Evolutionary conservation across 805 yeast genomes (phyloP).

Genomic region (Saccharomyces mikatae): DNA sequence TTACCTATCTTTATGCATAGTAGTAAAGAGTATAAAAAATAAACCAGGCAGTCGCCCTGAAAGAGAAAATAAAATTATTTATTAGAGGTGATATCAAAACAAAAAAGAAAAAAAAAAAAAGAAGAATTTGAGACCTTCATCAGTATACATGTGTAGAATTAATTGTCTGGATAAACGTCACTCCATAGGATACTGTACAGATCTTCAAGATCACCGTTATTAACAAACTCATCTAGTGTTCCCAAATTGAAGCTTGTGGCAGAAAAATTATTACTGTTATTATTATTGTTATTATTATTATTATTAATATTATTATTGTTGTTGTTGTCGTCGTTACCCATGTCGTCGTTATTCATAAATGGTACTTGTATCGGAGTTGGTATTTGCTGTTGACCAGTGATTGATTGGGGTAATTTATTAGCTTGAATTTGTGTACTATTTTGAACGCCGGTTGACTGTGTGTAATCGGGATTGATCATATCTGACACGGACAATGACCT

Average conservation of each 20-base stretch:
- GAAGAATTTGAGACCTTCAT: background rate
- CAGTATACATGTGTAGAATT: background rate
- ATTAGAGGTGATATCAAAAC: background rate
- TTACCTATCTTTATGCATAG: background rate
- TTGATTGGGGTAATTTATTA: background rate
- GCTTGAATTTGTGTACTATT: background rate
- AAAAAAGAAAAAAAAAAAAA: background rate
- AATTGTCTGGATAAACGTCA: conserved; percentile 14
- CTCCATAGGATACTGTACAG: conserved; percentile 26
- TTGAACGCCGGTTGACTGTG: background rate
- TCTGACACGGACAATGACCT: background rate
- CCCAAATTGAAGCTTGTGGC: conserved; percentile 18
- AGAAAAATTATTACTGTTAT: background rate
- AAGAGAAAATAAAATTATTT: background rate
- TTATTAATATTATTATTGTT: background rate
- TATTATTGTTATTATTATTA: background rate
- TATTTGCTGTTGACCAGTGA: background rate
- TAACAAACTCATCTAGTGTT: conserved; percentile 28
- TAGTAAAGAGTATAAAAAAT: background rate
- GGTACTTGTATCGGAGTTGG: background rate
- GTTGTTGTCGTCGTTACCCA: background rate
- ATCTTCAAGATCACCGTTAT: conserved; percentile 24
- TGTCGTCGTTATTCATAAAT: background rate
- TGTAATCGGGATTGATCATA: background rate
- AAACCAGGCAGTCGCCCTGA: background rate